A percentile compares a stretch with the other conserved stretches of the same genome.
Conservation (phyloP, 345 rosid genomes). For the Arabis alpina region DNA sequence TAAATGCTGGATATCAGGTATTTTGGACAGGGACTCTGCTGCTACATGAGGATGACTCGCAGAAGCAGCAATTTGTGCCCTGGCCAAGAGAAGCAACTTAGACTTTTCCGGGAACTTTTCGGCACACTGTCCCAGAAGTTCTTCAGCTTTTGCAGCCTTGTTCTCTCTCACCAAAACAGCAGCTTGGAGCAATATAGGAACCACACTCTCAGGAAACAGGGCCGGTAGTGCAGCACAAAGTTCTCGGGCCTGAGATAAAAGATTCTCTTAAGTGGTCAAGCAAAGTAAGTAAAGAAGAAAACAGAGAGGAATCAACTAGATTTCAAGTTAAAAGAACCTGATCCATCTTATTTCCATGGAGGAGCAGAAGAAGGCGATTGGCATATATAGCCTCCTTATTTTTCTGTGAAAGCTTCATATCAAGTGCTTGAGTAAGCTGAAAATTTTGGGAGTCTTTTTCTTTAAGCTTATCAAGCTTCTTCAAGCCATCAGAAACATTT, state of each 20-base stretch:
- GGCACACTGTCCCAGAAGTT: constrained; percentile 66
- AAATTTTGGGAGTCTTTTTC: constrained; percentile 63
- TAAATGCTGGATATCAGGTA: constrained; percentile 83
- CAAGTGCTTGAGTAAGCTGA: constrained; percentile 70
- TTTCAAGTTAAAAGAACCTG: constrained; percentile 54
- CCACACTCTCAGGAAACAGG: constrained; percentile 65
- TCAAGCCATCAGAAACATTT: constrained; percentile 79
- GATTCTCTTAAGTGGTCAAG: constrained; percentile 3
- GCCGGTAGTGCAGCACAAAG: constrained; percentile 65
- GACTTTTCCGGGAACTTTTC: constrained; percentile 76
- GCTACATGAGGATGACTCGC: constrained; percentile 83
- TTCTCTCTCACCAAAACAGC: constrained; percentile 88
- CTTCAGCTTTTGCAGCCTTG: constrained; percentile 88
- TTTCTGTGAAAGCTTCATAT: constrained; percentile 74
- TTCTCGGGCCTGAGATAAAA: constrained; percentile 76
- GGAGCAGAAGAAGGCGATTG: constrained; percentile 82
- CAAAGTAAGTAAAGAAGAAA: constrained; percentile 8
- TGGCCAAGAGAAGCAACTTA: constrained; percentile 69
- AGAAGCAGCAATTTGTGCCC: constrained; percentile 92
- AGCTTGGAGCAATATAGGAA: constrained; percentile 82
- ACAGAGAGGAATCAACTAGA: constrained; percentile 10
- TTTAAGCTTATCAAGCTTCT: constrained; percentile 83
- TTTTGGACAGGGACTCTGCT: constrained; percentile 76
- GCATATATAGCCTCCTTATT: constrained; percentile 81
- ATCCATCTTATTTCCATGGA: constrained; percentile 94